phyloP scores from a whole-genome alignment of 176 grass and related monocot species.

The Poa annua region DNA sequence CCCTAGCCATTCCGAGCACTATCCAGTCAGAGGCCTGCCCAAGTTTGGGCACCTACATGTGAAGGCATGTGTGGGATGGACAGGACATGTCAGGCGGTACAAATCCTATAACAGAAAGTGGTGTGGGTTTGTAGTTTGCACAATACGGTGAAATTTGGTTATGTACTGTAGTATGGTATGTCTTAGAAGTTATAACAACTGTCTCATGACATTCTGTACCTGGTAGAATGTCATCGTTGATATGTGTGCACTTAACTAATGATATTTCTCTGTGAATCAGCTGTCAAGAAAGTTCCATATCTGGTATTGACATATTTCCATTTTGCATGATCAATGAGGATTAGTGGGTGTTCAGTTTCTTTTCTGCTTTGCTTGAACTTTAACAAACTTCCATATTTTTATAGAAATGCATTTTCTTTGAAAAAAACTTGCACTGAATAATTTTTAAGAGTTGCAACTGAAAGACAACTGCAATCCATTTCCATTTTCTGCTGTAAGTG shows the following conservation, averaged over 20 bases:
- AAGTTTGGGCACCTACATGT: constrained; percentile 11
- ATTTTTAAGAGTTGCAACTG: background rate
- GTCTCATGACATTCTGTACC: background rate
- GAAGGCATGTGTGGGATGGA: background rate
- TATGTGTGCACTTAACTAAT: background rate
- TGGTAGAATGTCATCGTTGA: background rate
- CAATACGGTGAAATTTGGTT: background rate
- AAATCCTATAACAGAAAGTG: constrained; percentile 7
- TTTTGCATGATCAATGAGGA: background rate
- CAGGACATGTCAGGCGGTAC: background rate
- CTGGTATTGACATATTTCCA: background rate
- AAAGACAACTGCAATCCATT: background rate
- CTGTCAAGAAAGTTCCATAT: background rate
- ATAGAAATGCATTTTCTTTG: background rate
- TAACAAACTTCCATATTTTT: background rate
- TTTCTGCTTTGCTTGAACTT: constrained; percentile 25
- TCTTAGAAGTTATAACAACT: background rate
- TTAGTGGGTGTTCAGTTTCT: background rate
- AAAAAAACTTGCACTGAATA: background rate
- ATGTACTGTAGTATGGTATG: background rate
- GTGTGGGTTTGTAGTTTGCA: background rate
- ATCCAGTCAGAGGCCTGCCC: background rate
- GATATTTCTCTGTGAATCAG: background rate
- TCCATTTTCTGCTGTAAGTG: background rate
- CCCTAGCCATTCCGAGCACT: background rate